These are phyloP conservation scores for Cucurbita maxima DNA, from an alignment of 306 rosid genomes.

Conservation along the genomic window DNA sequence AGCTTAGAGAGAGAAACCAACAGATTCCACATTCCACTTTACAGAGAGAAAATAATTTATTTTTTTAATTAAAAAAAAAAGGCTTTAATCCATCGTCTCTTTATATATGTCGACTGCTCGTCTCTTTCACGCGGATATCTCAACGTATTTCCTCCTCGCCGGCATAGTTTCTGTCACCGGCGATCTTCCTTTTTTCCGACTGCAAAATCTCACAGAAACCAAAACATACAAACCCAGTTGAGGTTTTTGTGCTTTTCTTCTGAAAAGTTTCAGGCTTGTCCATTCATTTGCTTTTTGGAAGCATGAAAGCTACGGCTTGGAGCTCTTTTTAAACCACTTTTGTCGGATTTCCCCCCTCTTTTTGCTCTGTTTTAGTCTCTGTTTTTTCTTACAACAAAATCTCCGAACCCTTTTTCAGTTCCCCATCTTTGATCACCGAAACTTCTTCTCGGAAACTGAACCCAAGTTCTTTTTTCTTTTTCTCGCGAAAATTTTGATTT, in stretches of 20 bases:
- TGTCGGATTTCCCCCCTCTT: background rate
- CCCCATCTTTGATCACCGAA: background rate
- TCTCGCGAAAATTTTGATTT: background rate
- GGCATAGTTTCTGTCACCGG: background rate
- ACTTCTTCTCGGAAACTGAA: background rate
- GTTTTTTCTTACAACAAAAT: background rate
- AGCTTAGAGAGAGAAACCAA: background rate
- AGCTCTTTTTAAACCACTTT: background rate
- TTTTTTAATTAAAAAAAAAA: background rate
- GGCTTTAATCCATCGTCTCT: background rate
- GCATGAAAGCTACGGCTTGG: slow-evolving; percentile 6
- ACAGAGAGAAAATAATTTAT: background rate
- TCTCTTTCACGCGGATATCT: slow-evolving; percentile 30
- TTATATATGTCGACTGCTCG: slow-evolving; percentile 39
- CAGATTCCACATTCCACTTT: background rate
- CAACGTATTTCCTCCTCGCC: slow-evolving; percentile 17
- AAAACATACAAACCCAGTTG: background rate
- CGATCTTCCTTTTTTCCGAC: background rate
- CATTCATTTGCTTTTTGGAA: background rate
- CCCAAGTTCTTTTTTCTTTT: background rate
- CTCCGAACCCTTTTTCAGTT: background rate
- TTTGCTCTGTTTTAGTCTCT: background rate
- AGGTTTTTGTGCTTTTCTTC: background rate
- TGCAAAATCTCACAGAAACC: background rate
- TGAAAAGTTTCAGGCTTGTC: background rate